Base-by-base conservation (phyloP, 2,329 filamentous ascomycete genomes). In the Bertia moriformis region DNA sequence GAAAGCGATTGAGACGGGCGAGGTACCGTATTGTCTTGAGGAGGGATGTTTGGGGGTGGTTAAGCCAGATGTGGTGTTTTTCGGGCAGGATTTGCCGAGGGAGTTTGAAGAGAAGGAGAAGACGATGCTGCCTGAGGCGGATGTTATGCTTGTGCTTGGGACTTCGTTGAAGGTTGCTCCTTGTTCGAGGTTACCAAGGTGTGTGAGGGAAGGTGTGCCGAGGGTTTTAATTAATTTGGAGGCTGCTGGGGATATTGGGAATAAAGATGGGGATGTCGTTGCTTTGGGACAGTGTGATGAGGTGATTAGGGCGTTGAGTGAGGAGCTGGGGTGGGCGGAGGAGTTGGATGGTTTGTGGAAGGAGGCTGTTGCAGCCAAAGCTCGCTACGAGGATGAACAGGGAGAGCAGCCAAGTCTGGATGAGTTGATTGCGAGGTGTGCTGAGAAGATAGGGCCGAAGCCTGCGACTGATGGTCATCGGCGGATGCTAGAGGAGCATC, bases 21-120 rank as follows among this genome's bases (percentile, higher is more conserved):
- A 74, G 18, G 81, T 93, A 0, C 85, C 89, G 0, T 66, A 62
- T 43, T 96, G 89, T 54, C 46, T 59, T 30, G 59, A 62, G 3
- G 51, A 63, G 5, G 54, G 61, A 15, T 96, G 89, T 54, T 63
- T 70, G 24, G 88, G 88, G 0, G 62, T 91, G 2, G 85, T 95
- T 27, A 95, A 95, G 60, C 88, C 88, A 0, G 85, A 94, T 50
- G 94, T 95, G 52, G 86, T 93, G 22, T 95, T 95, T 61, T 95
- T 94, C 49, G 87, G 87, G 38, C 87, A 88, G 54, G 58, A 70
- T 1, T 59, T 88, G 2, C 83, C 83, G 0, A 55, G 61, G 4
- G 60, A 58, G 0, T 93, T 93, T 57, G 77, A 79, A 51, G 53
- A 60, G 4, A 76, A 73, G 42, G 61, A 65, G 19, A 52, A 62